These are phyloP conservation scores for Trypanosoma conorhini DNA, from an alignment of 208 protist species.

Conservation along the genomic window DNA sequence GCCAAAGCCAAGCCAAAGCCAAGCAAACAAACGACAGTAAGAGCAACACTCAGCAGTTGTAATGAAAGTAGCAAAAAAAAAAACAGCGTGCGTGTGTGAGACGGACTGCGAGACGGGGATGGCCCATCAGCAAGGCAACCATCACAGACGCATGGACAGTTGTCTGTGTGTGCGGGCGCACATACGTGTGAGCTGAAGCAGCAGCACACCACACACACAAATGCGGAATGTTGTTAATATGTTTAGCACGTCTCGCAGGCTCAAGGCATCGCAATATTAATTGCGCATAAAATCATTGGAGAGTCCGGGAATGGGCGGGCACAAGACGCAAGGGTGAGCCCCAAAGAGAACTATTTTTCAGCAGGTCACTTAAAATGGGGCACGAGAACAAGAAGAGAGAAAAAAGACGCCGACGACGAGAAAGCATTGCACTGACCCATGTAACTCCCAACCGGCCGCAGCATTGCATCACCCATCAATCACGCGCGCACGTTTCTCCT, in stretches of 20 bases:
- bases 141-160: background rate
- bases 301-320: too few species aligned
- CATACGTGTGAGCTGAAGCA: too few species aligned
- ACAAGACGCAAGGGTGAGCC: background rate
- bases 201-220: background rate
- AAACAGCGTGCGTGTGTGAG: too few species aligned
- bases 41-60: too few species aligned
- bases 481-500: background rate
- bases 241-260: background rate
- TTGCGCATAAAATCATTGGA: background rate
- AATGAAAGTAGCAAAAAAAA: too few species aligned
- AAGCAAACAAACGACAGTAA: constrained; percentile 6
- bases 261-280: background rate
- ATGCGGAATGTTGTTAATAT: background rate
- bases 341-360: background rate
- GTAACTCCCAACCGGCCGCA: background rate
- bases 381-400: background rate
- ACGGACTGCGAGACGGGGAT: background rate
- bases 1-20: too few species aligned
- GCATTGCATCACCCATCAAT: background rate
- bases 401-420: background rate
- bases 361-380: too few species aligned
- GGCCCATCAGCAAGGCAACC: background rate
- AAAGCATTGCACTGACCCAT: background rate
- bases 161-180: background rate